Evolutionary conservation across 306 rosid genomes (phyloP), one percentile per base, ranked within the genome.

Genomic region (Lablab purpureus): DNA sequence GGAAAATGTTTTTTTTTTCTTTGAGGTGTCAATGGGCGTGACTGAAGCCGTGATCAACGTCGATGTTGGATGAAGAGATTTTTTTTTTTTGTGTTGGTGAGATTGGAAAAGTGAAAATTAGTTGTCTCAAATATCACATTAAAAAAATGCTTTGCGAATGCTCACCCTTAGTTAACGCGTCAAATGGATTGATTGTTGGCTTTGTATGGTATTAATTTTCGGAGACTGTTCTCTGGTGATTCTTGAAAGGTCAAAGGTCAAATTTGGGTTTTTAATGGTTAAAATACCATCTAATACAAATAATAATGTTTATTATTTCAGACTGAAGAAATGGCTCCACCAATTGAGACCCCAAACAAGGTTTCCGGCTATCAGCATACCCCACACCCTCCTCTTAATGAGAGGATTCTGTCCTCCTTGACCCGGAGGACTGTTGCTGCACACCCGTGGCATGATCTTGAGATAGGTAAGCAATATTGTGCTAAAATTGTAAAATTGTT

Each of bases 391-490:
- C 99, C 98, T 67, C 93, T 95, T 0, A 95, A 95, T 62, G 99
- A 95, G 89, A 95, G 99, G 85, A 95, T 95, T 49, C 93, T 95
- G 71, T 95, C 99, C 17, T 95, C 99, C 67, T 76, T 95, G 97
- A 87, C 97, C 34, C 87, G 99, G 85, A 91, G 98, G 73, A 91
- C 97, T 46, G 93, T 85, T 41, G 99, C 99, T 83, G 99, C 99
- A 14, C 99, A 95, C 83, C 99, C 99, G 13, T 95, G 99, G 99
- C 99, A 95, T 82, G 99, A 95, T 90, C 98, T 95, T 67, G 99
- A 95, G 91, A 95, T 95, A 34, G 99, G 99, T 91, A 84, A 75
- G 75, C 63, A 11, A 43, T 63, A 19, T 75, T 7, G 15, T 12
- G 11, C 49, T 11, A 43, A 43, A 9, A 52, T 34, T 32, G 70